Base-by-base conservation (phyloP, 768 basidiomycete genomes). In the Ramaria sp. region DNA sequence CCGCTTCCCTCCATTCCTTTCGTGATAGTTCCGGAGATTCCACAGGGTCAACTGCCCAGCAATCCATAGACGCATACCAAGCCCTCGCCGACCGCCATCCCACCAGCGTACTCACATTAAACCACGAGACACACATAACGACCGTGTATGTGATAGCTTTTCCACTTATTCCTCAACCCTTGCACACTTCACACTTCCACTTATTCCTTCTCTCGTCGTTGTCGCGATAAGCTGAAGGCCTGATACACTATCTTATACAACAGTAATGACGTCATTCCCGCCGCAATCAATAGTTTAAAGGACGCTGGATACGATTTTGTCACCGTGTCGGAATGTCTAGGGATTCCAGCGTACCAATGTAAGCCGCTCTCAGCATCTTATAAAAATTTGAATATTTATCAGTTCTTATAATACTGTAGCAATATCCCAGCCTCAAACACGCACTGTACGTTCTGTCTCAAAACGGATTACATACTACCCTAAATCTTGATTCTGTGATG, bases 241-340 rank as follows among this genome's bases (percentile, higher is more conserved):
- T 37, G n/a, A n/a, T n/a, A n/a, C 36, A 39, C 38, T 18, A 41
- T 41, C 36, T 25, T 34, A 8, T 18, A 54, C 18, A 36, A 34
- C 28, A 56, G 62, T 30, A 15, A 58, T 12, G 34, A 56, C 22
- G 61, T 64, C 37, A 38, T 64, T 6, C 63, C 63, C 7, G 58
- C 57, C 49, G 63, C 63, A n/a, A 56, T 64, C 48, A 24, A 52
- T 43, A 50, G 37, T 22, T 55, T 64, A 27, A 56, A 52, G 45
- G 44, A 38, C 12, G 53, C 47, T 6, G 63, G 63, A n/a, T 64
- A 64, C 58, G 56, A 28, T 16, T 59, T 65, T 45, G 62, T 59
- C 30, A 64, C 64, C 9, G 59, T 65, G 16, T 58, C 62, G 8
- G 64, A 62, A 27, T 65, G 64, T 52, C 30, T 65, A 15, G 62